phyloP scores from a whole-genome alignment of 2,329 filamentous ascomycete species.

The Colletotrichum truncatum region DNA sequence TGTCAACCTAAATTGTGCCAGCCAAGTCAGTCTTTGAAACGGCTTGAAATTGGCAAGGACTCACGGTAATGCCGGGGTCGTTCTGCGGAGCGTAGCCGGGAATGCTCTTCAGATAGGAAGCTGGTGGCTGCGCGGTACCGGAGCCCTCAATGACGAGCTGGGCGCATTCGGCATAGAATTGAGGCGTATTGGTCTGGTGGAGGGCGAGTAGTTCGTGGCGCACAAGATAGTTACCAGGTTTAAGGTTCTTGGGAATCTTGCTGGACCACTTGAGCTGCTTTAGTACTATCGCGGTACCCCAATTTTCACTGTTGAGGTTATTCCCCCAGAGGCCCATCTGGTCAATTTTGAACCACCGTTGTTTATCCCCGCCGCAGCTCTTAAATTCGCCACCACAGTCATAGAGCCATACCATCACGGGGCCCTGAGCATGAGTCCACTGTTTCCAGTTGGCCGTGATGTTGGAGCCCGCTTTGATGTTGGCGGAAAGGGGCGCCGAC shows the following conservation, averaged over 20 bases:
- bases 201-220: slow-evolving; percentile 66
- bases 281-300: slow-evolving; percentile 57
- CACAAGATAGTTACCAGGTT: slow-evolving; percentile 64
- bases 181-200: slow-evolving; percentile 60
- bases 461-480: slow-evolving; percentile 54
- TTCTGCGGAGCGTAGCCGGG: slow-evolving; percentile 53
- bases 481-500: slow-evolving; percentile 53
- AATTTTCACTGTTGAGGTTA: slow-evolving; percentile 53
- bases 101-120: slow-evolving; percentile 53
- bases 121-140: slow-evolving; percentile 52
- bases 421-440: slow-evolving; percentile 67
- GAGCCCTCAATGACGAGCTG: slow-evolving; percentile 60
- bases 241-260: slow-evolving; percentile 57
- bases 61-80: slow-evolving; percentile 57
- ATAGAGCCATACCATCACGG: slow-evolving; percentile 67
- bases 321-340: slow-evolving; percentile 58
- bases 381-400: slow-evolving; percentile 54
- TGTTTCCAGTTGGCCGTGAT: slow-evolving; percentile 62
- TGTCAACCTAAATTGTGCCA: not conserved
- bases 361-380: slow-evolving; percentile 59
- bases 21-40: not conserved
- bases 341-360: slow-evolving; percentile 69
- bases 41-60: slow-evolving; percentile 8
- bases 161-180: slow-evolving; percentile 66
- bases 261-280: slow-evolving; percentile 51